These are phyloP conservation scores for Penicillium silybi DNA, from an alignment of 495 filamentous ascomycete species.

Conservation along the genomic window DNA sequence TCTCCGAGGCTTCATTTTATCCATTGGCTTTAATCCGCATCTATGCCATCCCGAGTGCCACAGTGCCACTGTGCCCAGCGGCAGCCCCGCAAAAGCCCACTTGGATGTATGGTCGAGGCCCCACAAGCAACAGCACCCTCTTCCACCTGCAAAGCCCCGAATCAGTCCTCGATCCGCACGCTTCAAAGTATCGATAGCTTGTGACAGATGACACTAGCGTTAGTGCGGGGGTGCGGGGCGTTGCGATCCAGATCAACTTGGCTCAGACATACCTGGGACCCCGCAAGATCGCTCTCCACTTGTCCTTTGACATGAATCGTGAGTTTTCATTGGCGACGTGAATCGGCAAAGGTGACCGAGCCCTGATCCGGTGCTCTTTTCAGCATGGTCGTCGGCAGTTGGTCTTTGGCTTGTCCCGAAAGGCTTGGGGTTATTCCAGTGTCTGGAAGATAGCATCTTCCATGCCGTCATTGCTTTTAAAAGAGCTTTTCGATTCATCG, in stretches of 20 bases:
- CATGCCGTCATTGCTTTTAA: neutral
- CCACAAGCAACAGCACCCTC: neutral
- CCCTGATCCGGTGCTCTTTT: neutral
- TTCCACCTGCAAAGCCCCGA: neutral
- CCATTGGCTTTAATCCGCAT: neutral
- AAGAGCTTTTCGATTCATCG: neutral
- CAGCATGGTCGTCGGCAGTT: conserved; percentile 10
- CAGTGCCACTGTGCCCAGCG: too few relatives aligned
- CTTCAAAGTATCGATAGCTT: too few relatives aligned
- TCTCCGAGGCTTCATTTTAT: neutral
- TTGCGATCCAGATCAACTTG: neutral
- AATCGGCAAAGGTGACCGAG: conserved; percentile 7
- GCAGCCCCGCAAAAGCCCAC: neutral
- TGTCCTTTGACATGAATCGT: neutral
- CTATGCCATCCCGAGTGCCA: neutral
- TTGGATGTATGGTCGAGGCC: neutral
- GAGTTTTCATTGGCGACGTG: conserved; percentile 5
- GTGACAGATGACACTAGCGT: neutral
- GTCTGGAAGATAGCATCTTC: neutral
- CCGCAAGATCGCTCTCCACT: conserved; percentile 15
- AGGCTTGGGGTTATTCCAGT: conserved; percentile 10
- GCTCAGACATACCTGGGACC: neutral
- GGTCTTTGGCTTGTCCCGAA: neutral
- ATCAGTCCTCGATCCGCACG: neutral
- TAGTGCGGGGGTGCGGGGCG: conserved; percentile 16